Percentiles rank a stretch among this genome's conserved stretches.
Conservation (phyloP, 1,284 basidiomycete species). For the Naganishia albida region DNA sequence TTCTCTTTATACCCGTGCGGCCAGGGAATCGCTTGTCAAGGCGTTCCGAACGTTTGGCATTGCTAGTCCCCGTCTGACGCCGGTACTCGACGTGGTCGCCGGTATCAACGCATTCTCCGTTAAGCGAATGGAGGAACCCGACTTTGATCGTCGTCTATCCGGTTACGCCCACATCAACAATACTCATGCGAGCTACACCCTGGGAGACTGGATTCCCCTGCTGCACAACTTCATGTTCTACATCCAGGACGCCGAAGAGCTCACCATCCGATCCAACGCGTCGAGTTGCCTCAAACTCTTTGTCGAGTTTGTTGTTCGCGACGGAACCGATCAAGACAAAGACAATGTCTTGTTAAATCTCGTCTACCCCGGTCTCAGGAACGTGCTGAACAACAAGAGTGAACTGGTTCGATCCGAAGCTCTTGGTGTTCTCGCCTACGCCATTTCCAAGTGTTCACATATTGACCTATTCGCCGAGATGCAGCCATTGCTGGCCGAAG, state of each 20-base stretch:
- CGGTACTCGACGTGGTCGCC: conserved; percentile 62
- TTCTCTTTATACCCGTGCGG: conserved; percentile 67
- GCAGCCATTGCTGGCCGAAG: conserved; percentile 76
- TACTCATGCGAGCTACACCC: conserved; percentile 58
- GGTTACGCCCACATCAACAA: conserved; percentile 76
- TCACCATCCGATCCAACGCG: conserved; percentile 83
- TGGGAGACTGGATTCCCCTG: conserved; percentile 76
- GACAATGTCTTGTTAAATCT: conserved; percentile 52
- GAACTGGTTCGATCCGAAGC: conserved; percentile 90
- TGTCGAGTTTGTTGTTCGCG: conserved; percentile 61
- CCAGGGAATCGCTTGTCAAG: conserved; percentile 67
- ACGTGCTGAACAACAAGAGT: conserved; percentile 72
- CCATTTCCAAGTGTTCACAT: conserved; percentile 67
- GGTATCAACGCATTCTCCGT: conserved; percentile 83
- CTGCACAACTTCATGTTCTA: conserved; percentile 82
- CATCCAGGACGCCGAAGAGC: conserved; percentile 85
- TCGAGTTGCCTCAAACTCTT: conserved; percentile 76
- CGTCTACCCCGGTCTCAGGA: conserved; percentile 80
- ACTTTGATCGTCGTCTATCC: conserved; percentile 81
- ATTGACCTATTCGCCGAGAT: conserved; percentile 73
- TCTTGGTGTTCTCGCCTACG: conserved; percentile 75
- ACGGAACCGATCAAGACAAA: conserved; percentile 57
- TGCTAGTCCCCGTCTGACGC: conserved; percentile 59
- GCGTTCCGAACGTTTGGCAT: conserved; percentile 66
- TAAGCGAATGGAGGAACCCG: conserved; percentile 83